Conservation (phyloP, 2,329 filamentous ascomycete species). For the Periglandula ipomoeae region DNA sequence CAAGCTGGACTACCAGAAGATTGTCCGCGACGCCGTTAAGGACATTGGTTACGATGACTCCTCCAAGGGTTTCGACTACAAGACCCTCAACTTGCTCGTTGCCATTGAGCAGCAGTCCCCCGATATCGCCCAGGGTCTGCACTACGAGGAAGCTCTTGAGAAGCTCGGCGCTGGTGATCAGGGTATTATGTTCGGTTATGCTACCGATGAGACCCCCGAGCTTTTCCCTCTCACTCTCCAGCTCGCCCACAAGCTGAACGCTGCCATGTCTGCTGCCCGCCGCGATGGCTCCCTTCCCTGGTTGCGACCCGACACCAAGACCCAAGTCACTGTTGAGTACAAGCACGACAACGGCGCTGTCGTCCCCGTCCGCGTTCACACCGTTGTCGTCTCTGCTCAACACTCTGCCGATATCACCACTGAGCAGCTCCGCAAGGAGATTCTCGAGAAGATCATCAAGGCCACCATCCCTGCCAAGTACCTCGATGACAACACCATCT, state of each 20-base stretch:
- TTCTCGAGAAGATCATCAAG: constrained; percentile 96
- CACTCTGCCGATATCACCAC: constrained; percentile 83
- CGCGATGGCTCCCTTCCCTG: constrained; percentile 81
- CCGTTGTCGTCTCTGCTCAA: constrained; percentile 92
- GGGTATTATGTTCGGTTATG: constrained; percentile 99
- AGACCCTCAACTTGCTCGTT: constrained; percentile 97
- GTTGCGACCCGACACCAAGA: constrained; percentile 99
- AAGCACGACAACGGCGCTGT: constrained; percentile 93
- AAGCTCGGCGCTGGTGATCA: constrained; percentile 98
- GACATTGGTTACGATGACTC: constrained; percentile 98
- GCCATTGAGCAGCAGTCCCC: constrained; percentile 99
- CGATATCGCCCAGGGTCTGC: constrained; percentile 97
- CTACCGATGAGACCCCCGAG: constrained; percentile 97
- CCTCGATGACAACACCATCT: constrained; percentile 86
- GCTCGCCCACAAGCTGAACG: constrained; percentile 94
- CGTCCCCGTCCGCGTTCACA: constrained; percentile 86
- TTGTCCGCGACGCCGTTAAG: constrained; percentile 91
- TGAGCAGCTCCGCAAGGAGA: constrained; percentile 86
- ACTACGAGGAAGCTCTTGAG: constrained; percentile 96
- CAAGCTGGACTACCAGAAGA: constrained; percentile 93
- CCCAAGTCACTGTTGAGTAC: constrained; percentile 98
- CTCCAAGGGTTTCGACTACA: constrained; percentile 98
- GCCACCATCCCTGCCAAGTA: constrained; percentile 86
- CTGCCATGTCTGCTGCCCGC: constrained; percentile 84
- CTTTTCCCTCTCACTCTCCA: constrained; percentile 89